Base-by-base conservation (phyloP, 805 yeast genomes). In the Monosporozyma solicola region DNA sequence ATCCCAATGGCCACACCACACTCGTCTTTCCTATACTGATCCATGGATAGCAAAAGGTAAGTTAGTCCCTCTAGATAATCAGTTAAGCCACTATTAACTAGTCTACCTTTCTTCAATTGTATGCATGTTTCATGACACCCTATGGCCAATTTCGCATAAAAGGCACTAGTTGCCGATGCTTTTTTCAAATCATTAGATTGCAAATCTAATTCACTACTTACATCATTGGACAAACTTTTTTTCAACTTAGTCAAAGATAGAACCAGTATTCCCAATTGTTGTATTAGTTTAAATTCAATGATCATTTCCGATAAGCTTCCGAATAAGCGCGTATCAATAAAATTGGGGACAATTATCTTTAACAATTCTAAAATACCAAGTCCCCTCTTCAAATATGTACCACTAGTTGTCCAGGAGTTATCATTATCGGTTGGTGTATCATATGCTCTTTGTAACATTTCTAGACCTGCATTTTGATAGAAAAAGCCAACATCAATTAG, bases 241-340 rank as follows among this genome's bases (percentile, higher is more conserved):
- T 65, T 59, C 41, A 66, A 51, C 58, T 66, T 67, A 9, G 69
- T 59, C 10, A 67, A 51, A n/a, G 70, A 58, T n/a, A 67, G 47
- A n/a, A 61, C 55, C 4, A 67, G 57, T 3, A 66, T 54, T 4
- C 67, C 62, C 22, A 66, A 49, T 53, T 67, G 68, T 47, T 67
- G 70, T 22, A 63, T 25, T 43, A 65, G 41, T 47, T 59, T 57
- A 20, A 59, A 53, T 46, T 61, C 64, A 10, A 48, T 41, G 1
- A 41, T 50, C 54, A 58, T 15, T 22, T 57, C 58, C 1, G 51
- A 43, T 9, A 51, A 15, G 5, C 37, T 31, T 33, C 43, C 41
- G 25, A 41, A 41, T 24, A 47, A 6, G 2, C 37, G 20, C 11
- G 25, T n/a, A 22, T 39, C 35, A 11, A 22, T 22, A 13, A 22